phyloP scores from a whole-genome alignment of 352 stramenopile genomes.

The Globisporangium sylvaticum region DNA sequence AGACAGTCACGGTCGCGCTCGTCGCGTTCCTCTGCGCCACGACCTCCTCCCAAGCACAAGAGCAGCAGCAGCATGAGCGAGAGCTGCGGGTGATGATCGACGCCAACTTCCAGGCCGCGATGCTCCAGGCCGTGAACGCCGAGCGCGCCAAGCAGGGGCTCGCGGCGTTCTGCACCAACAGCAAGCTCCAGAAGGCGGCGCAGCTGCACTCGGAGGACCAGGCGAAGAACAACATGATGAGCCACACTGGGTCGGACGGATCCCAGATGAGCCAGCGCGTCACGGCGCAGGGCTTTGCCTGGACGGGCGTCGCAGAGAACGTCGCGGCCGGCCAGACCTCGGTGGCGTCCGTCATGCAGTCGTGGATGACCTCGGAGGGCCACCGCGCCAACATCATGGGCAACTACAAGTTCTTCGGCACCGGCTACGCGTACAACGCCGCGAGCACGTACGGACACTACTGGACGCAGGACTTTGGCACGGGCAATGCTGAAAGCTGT shows the following conservation, averaged over 20 bases:
- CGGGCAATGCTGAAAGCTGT: constrained; percentile 21
- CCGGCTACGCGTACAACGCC: constrained; percentile 45
- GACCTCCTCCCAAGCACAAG: not conserved
- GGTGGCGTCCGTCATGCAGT: constrained; percentile 17
- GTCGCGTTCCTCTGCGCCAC: constrained; percentile 3
- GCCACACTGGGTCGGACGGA: constrained; percentile 26
- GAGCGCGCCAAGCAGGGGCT: constrained; percentile 16
- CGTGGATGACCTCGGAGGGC: constrained; percentile 19
- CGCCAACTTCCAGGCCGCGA: constrained; percentile 14
- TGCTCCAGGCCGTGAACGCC: constrained; percentile 22
- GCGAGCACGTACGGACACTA: constrained; percentile 33
- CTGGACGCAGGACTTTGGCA: constrained; percentile 62
- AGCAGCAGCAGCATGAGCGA: constrained; percentile 2
- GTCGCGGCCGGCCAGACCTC: constrained; percentile 18
- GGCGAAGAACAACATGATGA: constrained; percentile 28
- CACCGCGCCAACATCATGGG: constrained; percentile 24
- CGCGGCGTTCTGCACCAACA: constrained; percentile 22
- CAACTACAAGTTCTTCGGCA: constrained; percentile 29
- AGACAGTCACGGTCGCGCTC: constrained; percentile 7
- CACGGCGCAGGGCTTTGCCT: constrained; percentile 21
- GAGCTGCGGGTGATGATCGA: constrained; percentile 3
- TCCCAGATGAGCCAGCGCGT: constrained; percentile 20
- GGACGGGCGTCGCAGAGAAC: constrained; percentile 21
- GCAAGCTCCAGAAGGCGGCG: constrained; percentile 27
- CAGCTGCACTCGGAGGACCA: constrained; percentile 32